Evolutionary conservation across 164 flowering plant genomes (phyloP).

Genomic region (Tetrastigma voinierianum): DNA sequence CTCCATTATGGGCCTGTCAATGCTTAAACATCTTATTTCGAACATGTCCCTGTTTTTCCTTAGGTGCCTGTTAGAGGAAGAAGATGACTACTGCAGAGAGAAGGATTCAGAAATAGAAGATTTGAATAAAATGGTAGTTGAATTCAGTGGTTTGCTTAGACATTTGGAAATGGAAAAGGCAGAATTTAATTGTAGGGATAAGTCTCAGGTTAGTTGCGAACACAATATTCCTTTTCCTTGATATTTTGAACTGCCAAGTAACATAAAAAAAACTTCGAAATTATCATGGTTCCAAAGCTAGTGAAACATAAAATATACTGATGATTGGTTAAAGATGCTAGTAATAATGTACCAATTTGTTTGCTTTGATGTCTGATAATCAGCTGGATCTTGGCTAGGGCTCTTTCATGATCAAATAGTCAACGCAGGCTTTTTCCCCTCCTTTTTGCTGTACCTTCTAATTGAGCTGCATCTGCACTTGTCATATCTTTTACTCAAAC

Average conservation of each 20-base stretch:
- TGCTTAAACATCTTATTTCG: background rate
- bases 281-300: too few relatives aligned
- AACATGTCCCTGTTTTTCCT: background rate
- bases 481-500: slow-evolving; percentile 4
- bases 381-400: too few relatives aligned
- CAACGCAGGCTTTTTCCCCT: background rate
- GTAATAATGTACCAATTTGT: too few relatives aligned
- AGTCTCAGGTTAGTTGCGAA: slow-evolving; percentile 44
- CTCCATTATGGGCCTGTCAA: too few relatives aligned
- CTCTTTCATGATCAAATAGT: too few relatives aligned
- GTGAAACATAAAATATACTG: too few relatives aligned
- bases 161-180: slow-evolving; percentile 64
- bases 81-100: slow-evolving; percentile 74
- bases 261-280: too few relatives aligned
- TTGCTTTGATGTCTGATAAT: too few relatives aligned
- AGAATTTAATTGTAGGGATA: slow-evolving; percentile 49
- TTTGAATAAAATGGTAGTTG: slow-evolving; percentile 71
- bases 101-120: slow-evolving; percentile 71
- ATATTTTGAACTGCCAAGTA: too few relatives aligned
- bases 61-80: slow-evolving; percentile 81
- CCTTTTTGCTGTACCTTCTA: background rate
- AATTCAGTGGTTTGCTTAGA: slow-evolving; percentile 45
- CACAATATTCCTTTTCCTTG: background rate
- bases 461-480: background rate
- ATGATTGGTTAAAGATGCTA: too few relatives aligned